These are phyloP conservation scores for Hyphodiscus hymeniophilus DNA, from an alignment of 495 filamentous ascomycete genomes.

Conservation along the genomic window DNA sequence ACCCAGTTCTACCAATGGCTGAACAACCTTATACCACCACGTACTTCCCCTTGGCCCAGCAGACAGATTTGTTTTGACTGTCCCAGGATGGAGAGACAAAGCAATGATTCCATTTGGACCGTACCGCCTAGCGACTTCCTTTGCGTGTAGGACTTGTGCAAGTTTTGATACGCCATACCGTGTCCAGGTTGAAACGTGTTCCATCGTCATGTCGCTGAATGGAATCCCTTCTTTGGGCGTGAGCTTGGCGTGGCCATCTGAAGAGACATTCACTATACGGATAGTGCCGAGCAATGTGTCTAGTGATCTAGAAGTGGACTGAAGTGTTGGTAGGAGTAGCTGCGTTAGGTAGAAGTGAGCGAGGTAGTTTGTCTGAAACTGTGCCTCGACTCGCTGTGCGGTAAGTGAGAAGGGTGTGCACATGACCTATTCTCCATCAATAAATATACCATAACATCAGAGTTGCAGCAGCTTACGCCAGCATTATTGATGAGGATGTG, in stretches of 20 bases:
- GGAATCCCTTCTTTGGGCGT: slow-evolving; percentile 29
- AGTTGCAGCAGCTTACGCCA: slow-evolving; percentile 1
- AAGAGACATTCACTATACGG: slow-evolving; percentile 23
- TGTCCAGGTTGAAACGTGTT: slow-evolving; percentile 17
- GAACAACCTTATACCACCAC: neutral
- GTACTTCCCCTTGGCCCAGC: neutral
- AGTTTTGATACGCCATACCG: slow-evolving; percentile 51
- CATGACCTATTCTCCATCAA: slow-evolving; percentile 3
- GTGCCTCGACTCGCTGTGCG: slow-evolving; percentile 33
- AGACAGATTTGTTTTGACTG: neutral
- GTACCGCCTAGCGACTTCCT: neutral
- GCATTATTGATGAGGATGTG: slow-evolving; percentile 23
- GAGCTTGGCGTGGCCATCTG: slow-evolving; percentile 22
- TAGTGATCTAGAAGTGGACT: slow-evolving; percentile 23
- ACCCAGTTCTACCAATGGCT: neutral
- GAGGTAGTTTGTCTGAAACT: slow-evolving; percentile 44
- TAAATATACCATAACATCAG: neutral
- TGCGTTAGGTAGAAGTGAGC: slow-evolving; percentile 40
- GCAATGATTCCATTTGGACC: slow-evolving; percentile 18
- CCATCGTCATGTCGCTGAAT: slow-evolving; percentile 22
- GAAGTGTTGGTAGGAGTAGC: slow-evolving; percentile 31
- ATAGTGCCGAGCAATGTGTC: slow-evolving; percentile 1
- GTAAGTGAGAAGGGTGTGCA: slow-evolving; percentile 6
- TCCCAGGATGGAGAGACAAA: slow-evolving; percentile 34
- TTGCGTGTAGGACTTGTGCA: slow-evolving; percentile 44